A percentile compares a stretch with the other conserved stretches of the same genome.
Evolutionary conservation across 352 stramenopile genomes (phyloP).

Genomic region (Thalassiosira hispida): DNA sequence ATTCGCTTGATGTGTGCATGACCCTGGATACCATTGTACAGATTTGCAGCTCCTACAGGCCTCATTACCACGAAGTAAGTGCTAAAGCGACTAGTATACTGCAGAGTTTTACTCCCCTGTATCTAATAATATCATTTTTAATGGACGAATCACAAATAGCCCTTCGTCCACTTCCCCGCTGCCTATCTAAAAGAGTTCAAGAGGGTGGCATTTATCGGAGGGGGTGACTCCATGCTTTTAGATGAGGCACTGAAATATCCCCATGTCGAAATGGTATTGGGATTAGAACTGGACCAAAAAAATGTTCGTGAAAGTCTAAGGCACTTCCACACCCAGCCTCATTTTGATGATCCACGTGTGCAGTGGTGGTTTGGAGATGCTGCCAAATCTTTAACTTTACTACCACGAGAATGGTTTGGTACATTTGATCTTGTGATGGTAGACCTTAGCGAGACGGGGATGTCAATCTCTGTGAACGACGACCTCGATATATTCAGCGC

Average conservation of each 20-base stretch:
- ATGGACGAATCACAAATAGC: too few species aligned
- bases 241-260: conserved; percentile 79
- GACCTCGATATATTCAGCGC: conserved; percentile 71
- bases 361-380: conserved; percentile 86
- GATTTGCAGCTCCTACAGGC: conserved; percentile 74
- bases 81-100: too few species aligned
- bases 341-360: conserved; percentile 75
- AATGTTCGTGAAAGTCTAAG: conserved; percentile 68
- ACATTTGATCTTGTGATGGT: conserved; percentile 83
- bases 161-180: conserved; percentile 68
- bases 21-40: conserved; percentile 71
- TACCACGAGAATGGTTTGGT: conserved; percentile 76
- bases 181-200: conserved; percentile 69
- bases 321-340: conserved; percentile 72
- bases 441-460: conserved; percentile 76
- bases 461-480: conserved; percentile 68
- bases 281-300: conserved; percentile 77
- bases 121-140: conserved; percentile 7
- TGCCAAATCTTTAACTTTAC: conserved; percentile 68
- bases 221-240: conserved; percentile 77
- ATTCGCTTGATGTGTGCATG: conserved; percentile 57
- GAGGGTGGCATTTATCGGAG: conserved; percentile 69
- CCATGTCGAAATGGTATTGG: conserved; percentile 68
- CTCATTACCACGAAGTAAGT: conserved; percentile 72
- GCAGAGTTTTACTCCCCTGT: too few species aligned